Conservation (phyloP, 257 asterid genomes). For the Thymus quinquecostatus region DNA sequence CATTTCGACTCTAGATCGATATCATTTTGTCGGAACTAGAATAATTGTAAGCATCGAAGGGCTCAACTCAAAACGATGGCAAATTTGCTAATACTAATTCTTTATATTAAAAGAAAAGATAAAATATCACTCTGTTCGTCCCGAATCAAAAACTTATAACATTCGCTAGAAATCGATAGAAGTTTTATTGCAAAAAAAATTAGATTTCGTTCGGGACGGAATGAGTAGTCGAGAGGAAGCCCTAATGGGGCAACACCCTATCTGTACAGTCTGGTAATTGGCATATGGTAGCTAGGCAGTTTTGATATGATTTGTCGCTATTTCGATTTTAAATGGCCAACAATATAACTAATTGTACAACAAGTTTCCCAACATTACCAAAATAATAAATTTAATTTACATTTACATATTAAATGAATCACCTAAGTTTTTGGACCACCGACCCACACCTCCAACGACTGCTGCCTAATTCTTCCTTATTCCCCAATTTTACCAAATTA, state of each 20-base stretch:
- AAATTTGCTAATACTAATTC: too few species aligned
- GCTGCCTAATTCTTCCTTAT: background rate
- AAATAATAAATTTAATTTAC: background rate
- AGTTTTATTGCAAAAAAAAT: too few species aligned
- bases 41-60: too few species aligned
- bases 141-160: too few species aligned
- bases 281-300: background rate
- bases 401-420: background rate
- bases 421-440: constrained; percentile 18
- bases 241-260: background rate
- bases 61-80: too few species aligned
- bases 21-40: too few species aligned
- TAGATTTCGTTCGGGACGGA: too few species aligned
- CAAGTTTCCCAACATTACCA: constrained; percentile 11
- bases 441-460: background rate
- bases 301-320: background rate
- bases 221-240: background rate
- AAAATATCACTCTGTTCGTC: too few species aligned
- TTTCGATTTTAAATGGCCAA: background rate
- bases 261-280: background rate
- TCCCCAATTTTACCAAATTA: background rate
- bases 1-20: too few species aligned
- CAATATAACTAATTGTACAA: background rate
- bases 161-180: too few species aligned
- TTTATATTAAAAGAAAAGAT: too few species aligned